Evolutionary conservation across 2,329 filamentous ascomycete genomes (phyloP), one percentile per base, ranked within the genome.

Genomic region (Diplodia scrobiculata): DNA sequence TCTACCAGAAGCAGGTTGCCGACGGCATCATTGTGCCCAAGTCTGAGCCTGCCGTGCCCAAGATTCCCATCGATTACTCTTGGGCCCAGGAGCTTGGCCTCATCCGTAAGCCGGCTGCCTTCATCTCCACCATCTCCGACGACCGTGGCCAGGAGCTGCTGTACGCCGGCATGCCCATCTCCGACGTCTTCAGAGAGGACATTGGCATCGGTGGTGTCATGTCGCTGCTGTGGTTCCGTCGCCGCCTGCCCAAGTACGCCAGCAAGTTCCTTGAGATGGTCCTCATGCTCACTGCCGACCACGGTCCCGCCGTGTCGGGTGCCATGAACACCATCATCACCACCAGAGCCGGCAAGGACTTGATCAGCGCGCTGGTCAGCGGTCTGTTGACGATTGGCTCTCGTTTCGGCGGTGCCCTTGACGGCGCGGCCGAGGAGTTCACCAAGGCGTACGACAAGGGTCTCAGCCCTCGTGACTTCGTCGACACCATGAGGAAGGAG

Each of bases 281-380:
- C 72, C 94, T 99, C 80, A 99, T 99, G 95, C 88, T 99, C 77
- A 99, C 95, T 77, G 95, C 95, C 74, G 95, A 99, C 78, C 95
- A 99, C 88, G 95, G 95, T 82, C 95, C 95, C 65, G 95, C 95
- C 74, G 95, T 99, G 74, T 99, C 95, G 74, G 95, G 95, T 87
- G 95, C 95, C 80, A 99, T 99, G 95, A 99, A 99, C 89, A 99
- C 95, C 79, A 99, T 99, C 80, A 98, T 99, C 80, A 99, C 95
- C 70, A 99, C 95, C 68, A 91, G 95, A 91, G 95, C 95, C 70
- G 95, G 95, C 80, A 99, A 99, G 87, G 95, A 99, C 79, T 84
- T 99, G 73, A 98, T 99, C 84, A 93, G 89, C 75, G 91, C 95
- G 55, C 87, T 99, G 70, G 95, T 99, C 67, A 91, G 91, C 74